phyloP scores from a whole-genome alignment of 305 asterid genomes.

The Petunia hybrid region DNA sequence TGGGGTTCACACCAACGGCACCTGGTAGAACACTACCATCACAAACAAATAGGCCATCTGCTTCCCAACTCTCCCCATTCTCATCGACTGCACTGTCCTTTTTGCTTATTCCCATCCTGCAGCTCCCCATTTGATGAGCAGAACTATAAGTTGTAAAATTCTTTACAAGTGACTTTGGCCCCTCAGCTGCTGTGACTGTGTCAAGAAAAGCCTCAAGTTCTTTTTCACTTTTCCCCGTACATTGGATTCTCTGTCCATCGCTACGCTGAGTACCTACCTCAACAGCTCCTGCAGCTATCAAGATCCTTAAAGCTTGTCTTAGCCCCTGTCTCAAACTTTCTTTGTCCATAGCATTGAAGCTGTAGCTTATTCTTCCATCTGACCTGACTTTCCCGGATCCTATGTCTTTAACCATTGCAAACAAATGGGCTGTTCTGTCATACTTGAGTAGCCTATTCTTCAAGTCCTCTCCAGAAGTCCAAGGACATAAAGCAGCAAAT shows the following conservation, averaged over 20 bases:
- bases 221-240: slow-evolving; percentile 49
- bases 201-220: slow-evolving; percentile 68
- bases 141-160: slow-evolving; percentile 71
- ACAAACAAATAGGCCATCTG: slow-evolving; percentile 73
- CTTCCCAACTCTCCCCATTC: slow-evolving; percentile 96
- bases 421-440: slow-evolving; percentile 72
- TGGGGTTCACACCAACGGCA: slow-evolving; percentile 91
- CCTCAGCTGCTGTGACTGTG: slow-evolving; percentile 58
- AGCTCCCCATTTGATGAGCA: slow-evolving; percentile 88
- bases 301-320: slow-evolving; percentile 56
- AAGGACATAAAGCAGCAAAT: slow-evolving; percentile 68
- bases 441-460: slow-evolving; percentile 61
- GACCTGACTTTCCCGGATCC: slow-evolving; percentile 61
- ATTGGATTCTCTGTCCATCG: slow-evolving; percentile 66
- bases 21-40: slow-evolving; percentile 87
- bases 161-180: slow-evolving; percentile 62
- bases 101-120: slow-evolving; percentile 73
- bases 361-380: slow-evolving; percentile 62
- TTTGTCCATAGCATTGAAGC: slow-evolving; percentile 49
- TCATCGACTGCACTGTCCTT: slow-evolving; percentile 76
- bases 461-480: slow-evolving; percentile 65
- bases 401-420: slow-evolving; percentile 70
- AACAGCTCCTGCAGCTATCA: slow-evolving; percentile 83
- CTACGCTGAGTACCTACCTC: slow-evolving; percentile 90
- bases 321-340: slow-evolving; percentile 67